These are phyloP conservation scores for Sugiyamaella mastotermitis DNA, from an alignment of 805 yeast species.

Conservation along the genomic window DNA sequence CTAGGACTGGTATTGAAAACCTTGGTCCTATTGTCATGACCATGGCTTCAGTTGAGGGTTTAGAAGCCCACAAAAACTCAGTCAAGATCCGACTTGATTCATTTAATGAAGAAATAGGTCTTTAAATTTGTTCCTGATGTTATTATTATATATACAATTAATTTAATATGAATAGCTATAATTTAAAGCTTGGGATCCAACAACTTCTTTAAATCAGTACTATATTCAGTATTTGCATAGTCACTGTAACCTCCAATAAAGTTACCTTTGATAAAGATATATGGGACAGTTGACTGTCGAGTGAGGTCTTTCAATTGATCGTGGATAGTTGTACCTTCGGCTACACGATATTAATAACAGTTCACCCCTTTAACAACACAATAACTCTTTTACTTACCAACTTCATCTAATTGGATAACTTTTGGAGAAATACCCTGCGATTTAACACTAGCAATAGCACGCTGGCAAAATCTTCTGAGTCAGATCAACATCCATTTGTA, in stretches of 20 bases:
- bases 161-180: too few relatives aligned
- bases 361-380: background rate
- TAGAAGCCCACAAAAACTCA: conserved; percentile 96
- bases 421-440: conserved; percentile 42
- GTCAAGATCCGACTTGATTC: conserved; percentile 93
- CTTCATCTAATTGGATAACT: conserved; percentile 46
- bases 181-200: too few relatives aligned
- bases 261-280: conserved; percentile 80
- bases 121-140: too few relatives aligned
- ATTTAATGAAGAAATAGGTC: too few relatives aligned
- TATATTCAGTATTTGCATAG: conserved; percentile 2
- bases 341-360: conserved; percentile 26
- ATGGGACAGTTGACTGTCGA: conserved; percentile 93
- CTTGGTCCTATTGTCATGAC: conserved; percentile 97
- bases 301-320: conserved; percentile 69
- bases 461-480: conserved; percentile 52
- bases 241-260: conserved; percentile 73
- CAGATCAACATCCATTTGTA: background rate
- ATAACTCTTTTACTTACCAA: conserved; percentile 10
- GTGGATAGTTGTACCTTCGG: conserved; percentile 80
- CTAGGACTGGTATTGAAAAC: conserved; percentile 73
- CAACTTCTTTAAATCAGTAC: conserved; percentile 5
- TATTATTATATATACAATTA: too few relatives aligned
- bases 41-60: conserved; percentile 91
- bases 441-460: conserved; percentile 38